Conservation (phyloP, 2,329 filamentous ascomycete genomes). For the Penicillium fuscoglaucum region DNA sequence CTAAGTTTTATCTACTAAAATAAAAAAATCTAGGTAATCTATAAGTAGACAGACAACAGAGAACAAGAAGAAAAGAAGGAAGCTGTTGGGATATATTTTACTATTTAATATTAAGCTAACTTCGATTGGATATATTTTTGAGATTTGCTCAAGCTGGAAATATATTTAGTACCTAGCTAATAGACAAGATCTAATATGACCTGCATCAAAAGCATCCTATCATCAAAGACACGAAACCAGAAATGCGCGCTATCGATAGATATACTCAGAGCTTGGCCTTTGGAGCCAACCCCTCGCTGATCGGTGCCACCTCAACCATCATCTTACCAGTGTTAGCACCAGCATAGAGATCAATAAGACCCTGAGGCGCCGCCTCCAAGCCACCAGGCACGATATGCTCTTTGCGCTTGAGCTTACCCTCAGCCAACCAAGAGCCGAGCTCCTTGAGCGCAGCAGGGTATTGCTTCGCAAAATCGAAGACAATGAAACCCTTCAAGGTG, state of each 20-base stretch:
- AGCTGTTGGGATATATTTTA: neutral
- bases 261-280: constrained; percentile 47
- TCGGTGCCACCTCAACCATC: constrained; percentile 46
- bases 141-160: neutral
- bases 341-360: constrained; percentile 63
- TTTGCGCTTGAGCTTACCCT: constrained; percentile 70
- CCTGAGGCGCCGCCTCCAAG: constrained; percentile 62
- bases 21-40: too few relatives aligned
- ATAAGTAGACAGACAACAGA: too few relatives aligned
- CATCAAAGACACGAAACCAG: neutral
- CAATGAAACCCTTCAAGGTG: constrained; percentile 70
- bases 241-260: neutral
- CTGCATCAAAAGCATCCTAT: neutral
- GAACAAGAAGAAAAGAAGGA: neutral
- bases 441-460: constrained; percentile 61
- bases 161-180: neutral
- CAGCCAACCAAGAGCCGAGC: constrained; percentile 65
- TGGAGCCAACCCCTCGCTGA: constrained; percentile 32
- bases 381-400: constrained; percentile 73
- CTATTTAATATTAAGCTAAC: too few relatives aligned
- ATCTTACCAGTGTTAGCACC: constrained; percentile 71
- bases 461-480: constrained; percentile 65
- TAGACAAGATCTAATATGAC: neutral
- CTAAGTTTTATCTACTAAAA: too few relatives aligned
- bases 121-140: neutral